Percentiles rank a stretch among this genome's conserved stretches.
phyloP scores from a whole-genome alignment of 805 yeast species.

The Barnettozyma botsteinii region DNA sequence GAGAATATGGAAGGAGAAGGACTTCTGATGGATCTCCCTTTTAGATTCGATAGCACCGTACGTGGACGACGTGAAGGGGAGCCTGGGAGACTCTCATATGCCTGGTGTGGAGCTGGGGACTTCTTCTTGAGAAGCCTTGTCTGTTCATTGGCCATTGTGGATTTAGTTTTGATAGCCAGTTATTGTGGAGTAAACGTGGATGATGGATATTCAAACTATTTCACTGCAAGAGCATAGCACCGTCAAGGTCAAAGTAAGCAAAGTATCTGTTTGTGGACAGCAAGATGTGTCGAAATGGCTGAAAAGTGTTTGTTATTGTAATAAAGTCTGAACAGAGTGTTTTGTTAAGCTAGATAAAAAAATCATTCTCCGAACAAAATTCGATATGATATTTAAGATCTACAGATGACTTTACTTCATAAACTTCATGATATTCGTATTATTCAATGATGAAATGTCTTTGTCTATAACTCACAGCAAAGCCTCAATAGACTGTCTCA shows the following conservation, averaged over 20 bases:
- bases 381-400: no score
- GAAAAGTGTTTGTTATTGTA: no score
- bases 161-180: no score
- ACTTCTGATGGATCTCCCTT: conserved; percentile 4
- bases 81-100: conserved; percentile 13
- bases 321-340: no score
- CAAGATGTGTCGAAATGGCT: no score
- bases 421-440: background rate
- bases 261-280: no score
- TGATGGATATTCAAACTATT: no score
- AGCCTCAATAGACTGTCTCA: conserved; percentile 18
- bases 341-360: no score
- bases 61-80: conserved; percentile 16
- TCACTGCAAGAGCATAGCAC: no score
- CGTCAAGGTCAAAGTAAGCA: no score
- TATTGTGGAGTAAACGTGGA: background rate
- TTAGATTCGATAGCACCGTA: conserved; percentile 16
- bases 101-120: conserved; percentile 2
- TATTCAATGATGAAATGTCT: background rate
- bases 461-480: conserved; percentile 4
- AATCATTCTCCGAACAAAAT: no score
- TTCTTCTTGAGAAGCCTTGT: conserved; percentile 12
- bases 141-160: conserved; percentile 8
- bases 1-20: conserved; percentile 13
- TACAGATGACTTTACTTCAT: background rate